A percentile compares a stretch with the other conserved stretches of the same genome.
phyloP scores from a whole-genome alignment of 2,329 filamentous ascomycete species.

The Pyricularia pennisetigena region DNA sequence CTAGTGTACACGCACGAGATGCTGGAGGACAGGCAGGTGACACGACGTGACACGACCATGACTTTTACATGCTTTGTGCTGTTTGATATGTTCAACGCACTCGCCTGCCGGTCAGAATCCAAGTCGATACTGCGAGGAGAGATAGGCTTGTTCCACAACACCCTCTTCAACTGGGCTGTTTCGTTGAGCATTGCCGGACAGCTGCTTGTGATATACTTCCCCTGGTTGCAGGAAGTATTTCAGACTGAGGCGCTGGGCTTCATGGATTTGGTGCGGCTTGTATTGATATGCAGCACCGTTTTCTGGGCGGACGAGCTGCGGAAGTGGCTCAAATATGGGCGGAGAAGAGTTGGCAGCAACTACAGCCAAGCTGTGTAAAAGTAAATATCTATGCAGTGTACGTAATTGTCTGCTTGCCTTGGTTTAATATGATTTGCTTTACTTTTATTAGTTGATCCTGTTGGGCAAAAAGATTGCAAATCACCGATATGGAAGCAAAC shows the following conservation, averaged over 20 bases:
- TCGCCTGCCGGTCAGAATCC: constrained; percentile 82
- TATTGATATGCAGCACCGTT: constrained; percentile 74
- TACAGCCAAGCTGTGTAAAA: constrained; percentile 56
- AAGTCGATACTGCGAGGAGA: constrained; percentile 87
- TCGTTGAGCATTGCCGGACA: constrained; percentile 77
- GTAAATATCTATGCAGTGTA: not conserved
- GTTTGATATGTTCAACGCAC: constrained; percentile 99
- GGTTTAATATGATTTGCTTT: not conserved
- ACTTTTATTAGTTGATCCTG: not conserved
- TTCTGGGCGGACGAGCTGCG: constrained; percentile 91
- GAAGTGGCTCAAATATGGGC: constrained; percentile 64
- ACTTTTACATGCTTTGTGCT: constrained; percentile 98
- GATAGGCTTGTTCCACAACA: constrained; percentile 72
- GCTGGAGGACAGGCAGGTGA: constrained; percentile 71
- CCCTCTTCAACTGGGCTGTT: constrained; percentile 95
- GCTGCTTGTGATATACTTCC: constrained; percentile 86
- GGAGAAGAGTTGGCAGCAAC: constrained; percentile 43
- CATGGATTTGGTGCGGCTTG: constrained; percentile 62
- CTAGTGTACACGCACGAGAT: constrained; percentile 88
- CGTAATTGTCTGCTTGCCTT: not conserved
- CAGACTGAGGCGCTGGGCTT: constrained; percentile 81
- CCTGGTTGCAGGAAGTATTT: constrained; percentile 87
- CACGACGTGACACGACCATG: constrained; percentile 94
- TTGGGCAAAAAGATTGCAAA: not conserved
- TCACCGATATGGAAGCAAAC: too few relatives aligned